These are phyloP conservation scores for Alternaria arborescens DNA, from an alignment of 2,329 filamentous ascomycete species.

Conservation along the genomic window DNA sequence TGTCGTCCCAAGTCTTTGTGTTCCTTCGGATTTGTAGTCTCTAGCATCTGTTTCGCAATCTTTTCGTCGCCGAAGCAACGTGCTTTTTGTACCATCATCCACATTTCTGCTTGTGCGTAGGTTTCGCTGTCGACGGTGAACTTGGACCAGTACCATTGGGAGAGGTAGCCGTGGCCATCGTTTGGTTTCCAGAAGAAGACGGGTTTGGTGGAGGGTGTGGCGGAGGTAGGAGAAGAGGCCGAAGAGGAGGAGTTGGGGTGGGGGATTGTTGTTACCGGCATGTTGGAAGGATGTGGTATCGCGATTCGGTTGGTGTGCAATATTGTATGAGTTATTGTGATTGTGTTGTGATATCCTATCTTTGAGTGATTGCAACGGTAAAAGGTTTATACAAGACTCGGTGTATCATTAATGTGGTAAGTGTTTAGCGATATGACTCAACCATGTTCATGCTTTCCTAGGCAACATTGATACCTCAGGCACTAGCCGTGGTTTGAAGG, in stretches of 20 bases:
- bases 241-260: background rate
- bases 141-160: slow-evolving; percentile 66
- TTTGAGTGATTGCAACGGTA: no score
- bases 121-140: slow-evolving; percentile 51
- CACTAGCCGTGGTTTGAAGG: background rate
- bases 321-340: background rate
- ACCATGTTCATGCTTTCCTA: background rate
- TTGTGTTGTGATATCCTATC: background rate
- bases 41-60: background rate
- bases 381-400: background rate
- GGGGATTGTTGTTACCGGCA: background rate
- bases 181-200: slow-evolving; percentile 43
- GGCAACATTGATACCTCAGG: background rate
- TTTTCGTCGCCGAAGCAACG: background rate
- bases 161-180: slow-evolving; percentile 63
- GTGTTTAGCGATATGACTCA: background rate
- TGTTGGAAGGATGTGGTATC: background rate
- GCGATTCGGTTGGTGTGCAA: background rate
- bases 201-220: slow-evolving; percentile 2
- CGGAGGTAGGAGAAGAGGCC: background rate
- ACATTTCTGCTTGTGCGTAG: slow-evolving; percentile 56
- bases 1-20: background rate
- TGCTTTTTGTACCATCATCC: slow-evolving; percentile 60
- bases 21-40: background rate
- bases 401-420: background rate